Evolutionary conservation across 768 basidiomycete genomes (phyloP).

Genomic region (Amylocystis lapponica): DNA sequence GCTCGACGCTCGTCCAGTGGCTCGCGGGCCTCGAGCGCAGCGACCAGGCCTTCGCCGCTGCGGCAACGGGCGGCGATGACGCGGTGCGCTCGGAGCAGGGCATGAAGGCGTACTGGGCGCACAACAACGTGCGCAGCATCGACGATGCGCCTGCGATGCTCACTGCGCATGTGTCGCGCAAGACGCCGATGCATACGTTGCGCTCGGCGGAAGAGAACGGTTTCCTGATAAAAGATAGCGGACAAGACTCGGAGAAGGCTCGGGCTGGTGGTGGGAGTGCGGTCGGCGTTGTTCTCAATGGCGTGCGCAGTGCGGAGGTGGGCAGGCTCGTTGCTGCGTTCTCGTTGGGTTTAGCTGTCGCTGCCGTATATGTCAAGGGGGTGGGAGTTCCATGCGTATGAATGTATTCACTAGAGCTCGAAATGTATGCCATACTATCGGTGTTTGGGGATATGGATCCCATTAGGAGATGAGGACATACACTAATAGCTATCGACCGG

Average conservation of each 20-base stretch:
- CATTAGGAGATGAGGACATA: too few species aligned
- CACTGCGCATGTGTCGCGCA: slow-evolving; percentile 20
- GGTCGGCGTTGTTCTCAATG: neutral
- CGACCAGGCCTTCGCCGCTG: slow-evolving; percentile 28
- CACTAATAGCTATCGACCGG: too few species aligned
- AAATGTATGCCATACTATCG: too few species aligned
- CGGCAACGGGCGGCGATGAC: slow-evolving; percentile 3
- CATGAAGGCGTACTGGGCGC: slow-evolving; percentile 50
- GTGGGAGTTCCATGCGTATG: too few species aligned
- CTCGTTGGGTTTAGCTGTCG: too few species aligned
- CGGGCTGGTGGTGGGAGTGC: too few species aligned
- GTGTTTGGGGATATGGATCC: too few species aligned
- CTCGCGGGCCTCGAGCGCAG: slow-evolving; percentile 37
- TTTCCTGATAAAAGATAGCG: too few species aligned
- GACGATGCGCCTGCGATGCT: slow-evolving; percentile 51
- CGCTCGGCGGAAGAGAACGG: slow-evolving; percentile 1
- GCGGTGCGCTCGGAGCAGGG: slow-evolving; percentile 29
- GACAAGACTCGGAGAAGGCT: too few species aligned
- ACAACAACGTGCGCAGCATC: slow-evolving; percentile 43
- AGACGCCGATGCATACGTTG: slow-evolving; percentile 12
- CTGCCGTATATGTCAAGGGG: too few species aligned
- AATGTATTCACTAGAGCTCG: too few species aligned
- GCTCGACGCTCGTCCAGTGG: slow-evolving; percentile 44
- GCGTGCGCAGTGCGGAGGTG: slow-evolving; percentile 3
- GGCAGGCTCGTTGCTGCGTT: slow-evolving; percentile 22